Evolutionary conservation across 1,139 yeast genomes (phyloP), one percentile per base, ranked within the genome.

Genomic region (Saccharomyces hybrid): DNA sequence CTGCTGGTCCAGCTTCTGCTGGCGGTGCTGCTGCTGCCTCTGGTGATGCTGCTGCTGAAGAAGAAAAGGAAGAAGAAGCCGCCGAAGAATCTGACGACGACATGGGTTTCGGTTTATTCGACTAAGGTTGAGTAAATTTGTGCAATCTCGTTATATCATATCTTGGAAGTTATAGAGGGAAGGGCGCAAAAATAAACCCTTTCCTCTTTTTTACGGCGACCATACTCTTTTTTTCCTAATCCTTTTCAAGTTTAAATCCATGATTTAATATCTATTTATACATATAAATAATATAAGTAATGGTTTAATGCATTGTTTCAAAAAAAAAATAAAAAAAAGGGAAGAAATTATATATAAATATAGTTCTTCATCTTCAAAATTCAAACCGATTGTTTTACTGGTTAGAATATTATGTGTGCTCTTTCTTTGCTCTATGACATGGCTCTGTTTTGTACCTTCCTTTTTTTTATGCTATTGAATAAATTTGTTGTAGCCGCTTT

Each of bases 31-130:
- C 82, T 68, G 77, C 83, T 63, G 78, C 76, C 65, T 80, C 78
- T 63, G 80, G 73, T 58, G 82, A 74, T 59, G 87, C 73, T 61
- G 86, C 76, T 59, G 85, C 76, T 63, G 87, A 73, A 59, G 88
- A 72, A 59, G 85, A 73, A 61, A 85, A 75, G 69, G 87, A 75
- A 64, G 85, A 76, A 65, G 81, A 75, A 67, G 79, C 74, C 62
- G 80, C 74, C 62, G 80, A 75, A 70, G 78, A 73, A 72, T 75
- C 79, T 63, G 90, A 84, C 73, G 85, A 80, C 70, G 93, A 84
- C 76, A 85, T 86, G 91, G 93, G 91, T 69, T 83, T 85, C 85
- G 93, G 93, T 80, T 82, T 86, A 77, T 86, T 86, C 83, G 95
- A 85, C 79, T 86, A 85, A 77, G 51, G 28, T 38, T 38, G 44